phyloP scores from a whole-genome alignment of 345 rosid genomes.

The Barbarea vulgaris region DNA sequence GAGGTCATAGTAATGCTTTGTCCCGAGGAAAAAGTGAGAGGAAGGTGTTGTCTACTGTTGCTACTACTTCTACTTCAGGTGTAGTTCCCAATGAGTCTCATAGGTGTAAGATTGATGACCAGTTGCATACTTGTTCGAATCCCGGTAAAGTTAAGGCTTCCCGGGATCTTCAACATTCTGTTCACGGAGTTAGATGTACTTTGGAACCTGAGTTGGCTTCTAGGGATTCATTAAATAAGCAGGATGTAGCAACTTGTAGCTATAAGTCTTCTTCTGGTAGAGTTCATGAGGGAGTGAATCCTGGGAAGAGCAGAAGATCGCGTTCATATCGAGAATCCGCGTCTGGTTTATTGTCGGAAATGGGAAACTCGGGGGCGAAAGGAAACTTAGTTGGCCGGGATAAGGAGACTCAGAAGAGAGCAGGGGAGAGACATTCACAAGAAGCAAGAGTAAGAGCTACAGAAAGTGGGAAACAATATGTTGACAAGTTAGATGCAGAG shows the following conservation, averaged over 20 bases:
- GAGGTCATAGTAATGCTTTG: neutral
- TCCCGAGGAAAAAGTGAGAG: slow-evolving; percentile 28
- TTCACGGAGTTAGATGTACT: slow-evolving; percentile 37
- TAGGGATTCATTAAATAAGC: slow-evolving; percentile 45
- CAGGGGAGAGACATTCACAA: too few relatives aligned
- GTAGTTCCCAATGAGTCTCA: slow-evolving; percentile 40
- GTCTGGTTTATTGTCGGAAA: slow-evolving; percentile 38
- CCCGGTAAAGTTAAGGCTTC: slow-evolving; percentile 41
- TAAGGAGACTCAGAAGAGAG: slow-evolving; percentile 40
- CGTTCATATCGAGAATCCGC: slow-evolving; percentile 28
- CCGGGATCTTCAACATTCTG: slow-evolving; percentile 46
- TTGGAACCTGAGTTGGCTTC: slow-evolving; percentile 51
- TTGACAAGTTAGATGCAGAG: slow-evolving; percentile 31
- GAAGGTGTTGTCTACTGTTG: slow-evolving; percentile 41
- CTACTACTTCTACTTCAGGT: slow-evolving; percentile 23
- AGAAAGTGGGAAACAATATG: slow-evolving; percentile 5
- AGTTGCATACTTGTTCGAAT: slow-evolving; percentile 35
- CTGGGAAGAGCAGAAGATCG: slow-evolving; percentile 27
- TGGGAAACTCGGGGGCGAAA: slow-evolving; percentile 36
- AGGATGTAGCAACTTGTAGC: slow-evolving; percentile 41
- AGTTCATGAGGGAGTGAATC: slow-evolving; percentile 3
- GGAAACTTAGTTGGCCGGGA: neutral
- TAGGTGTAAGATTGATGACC: slow-evolving; percentile 28
- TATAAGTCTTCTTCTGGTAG: slow-evolving; percentile 40
- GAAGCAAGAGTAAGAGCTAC: too few relatives aligned